phyloP scores from a whole-genome alignment of 345 rosid species.

The Barbarea vulgaris region DNA sequence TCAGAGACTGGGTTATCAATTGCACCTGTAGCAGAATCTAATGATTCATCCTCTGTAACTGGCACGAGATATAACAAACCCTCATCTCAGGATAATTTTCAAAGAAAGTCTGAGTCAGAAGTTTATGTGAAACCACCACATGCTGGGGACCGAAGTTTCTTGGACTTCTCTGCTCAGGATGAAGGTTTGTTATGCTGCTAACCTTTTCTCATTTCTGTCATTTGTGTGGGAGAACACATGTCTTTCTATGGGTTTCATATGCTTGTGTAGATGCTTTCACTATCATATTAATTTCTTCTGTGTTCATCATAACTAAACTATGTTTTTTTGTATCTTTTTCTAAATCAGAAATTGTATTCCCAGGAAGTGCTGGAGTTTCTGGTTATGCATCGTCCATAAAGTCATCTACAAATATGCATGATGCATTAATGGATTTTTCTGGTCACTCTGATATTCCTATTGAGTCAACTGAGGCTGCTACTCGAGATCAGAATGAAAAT shows the following conservation, averaged over 20 bases:
- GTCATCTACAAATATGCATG: slow-evolving; percentile 37
- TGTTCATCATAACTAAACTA: slow-evolving; percentile 18
- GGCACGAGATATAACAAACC: slow-evolving; percentile 14
- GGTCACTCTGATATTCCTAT: slow-evolving; percentile 39
- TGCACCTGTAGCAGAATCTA: slow-evolving; percentile 42
- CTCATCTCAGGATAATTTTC: slow-evolving; percentile 46
- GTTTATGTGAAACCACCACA: slow-evolving; percentile 42
- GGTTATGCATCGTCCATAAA: slow-evolving; percentile 31
- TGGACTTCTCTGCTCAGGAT: slow-evolving; percentile 44
- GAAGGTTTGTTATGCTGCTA: slow-evolving; percentile 50
- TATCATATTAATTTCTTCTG: not conserved
- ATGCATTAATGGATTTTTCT: slow-evolving; percentile 34
- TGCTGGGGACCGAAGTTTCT: slow-evolving; percentile 39
- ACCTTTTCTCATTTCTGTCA: slow-evolving; percentile 18
- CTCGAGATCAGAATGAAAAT: slow-evolving; percentile 47
- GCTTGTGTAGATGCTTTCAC: slow-evolving; percentile 3
- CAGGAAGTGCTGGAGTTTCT: slow-evolving; percentile 52
- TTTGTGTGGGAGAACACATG: not conserved
- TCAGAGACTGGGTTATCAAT: slow-evolving; percentile 43
- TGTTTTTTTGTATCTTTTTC: slow-evolving; percentile 1
- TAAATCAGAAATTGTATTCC: slow-evolving; percentile 52
- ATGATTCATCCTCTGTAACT: slow-evolving; percentile 41
- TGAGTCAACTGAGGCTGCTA: slow-evolving; percentile 41
- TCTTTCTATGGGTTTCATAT: not conserved
- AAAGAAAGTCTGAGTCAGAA: slow-evolving; percentile 50